Percentiles rank a stretch among this genome's conserved stretches.
Evolutionary conservation across 192 early-diverging fungal species (phyloP).

Genomic region (Entomortierella parvispora): DNA sequence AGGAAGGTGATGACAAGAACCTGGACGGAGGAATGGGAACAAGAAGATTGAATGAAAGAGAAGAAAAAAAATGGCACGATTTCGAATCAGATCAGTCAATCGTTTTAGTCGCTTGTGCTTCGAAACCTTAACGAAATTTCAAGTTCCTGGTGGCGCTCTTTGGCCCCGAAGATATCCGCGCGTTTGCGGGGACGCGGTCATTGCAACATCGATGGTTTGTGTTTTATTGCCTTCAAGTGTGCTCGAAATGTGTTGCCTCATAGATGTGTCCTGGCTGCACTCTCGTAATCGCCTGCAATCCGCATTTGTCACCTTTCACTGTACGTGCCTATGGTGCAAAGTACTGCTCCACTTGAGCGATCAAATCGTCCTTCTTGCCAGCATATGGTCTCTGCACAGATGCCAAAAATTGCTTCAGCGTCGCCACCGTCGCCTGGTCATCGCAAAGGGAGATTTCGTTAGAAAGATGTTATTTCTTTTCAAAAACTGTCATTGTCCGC

Average conservation of each 20-base stretch:
- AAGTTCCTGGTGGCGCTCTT: neutral
- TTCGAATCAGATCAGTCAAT: constrained; percentile 19
- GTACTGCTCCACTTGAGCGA: constrained; percentile 53
- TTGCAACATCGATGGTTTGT: neutral
- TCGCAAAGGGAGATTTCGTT: neutral
- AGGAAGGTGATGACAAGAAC: neutral
- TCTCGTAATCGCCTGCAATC: too few relatives aligned
- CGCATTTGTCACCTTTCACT: too few relatives aligned
- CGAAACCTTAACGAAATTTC: neutral
- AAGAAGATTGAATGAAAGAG: neutral
- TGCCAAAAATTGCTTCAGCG: constrained; percentile 54
- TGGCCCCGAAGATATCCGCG: neutral
- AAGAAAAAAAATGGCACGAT: constrained; percentile 9
- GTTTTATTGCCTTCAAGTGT: neutral
- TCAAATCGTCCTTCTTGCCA: constrained; percentile 51
- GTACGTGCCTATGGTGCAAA: constrained; percentile 47
- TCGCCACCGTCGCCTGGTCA: constrained; percentile 53
- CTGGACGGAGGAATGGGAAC: constrained; percentile 1
- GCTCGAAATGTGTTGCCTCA: too few relatives aligned
- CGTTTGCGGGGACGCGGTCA: too few relatives aligned
- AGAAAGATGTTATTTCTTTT: too few relatives aligned
- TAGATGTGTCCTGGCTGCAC: too few relatives aligned
- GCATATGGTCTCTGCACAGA: constrained; percentile 46
- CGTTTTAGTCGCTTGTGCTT: neutral
- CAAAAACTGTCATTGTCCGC: too few relatives aligned